Evolutionary conservation across 2,329 filamentous ascomycete genomes (phyloP), one percentile per base, ranked within the genome.

Genomic region (Capronia epimyces): DNA sequence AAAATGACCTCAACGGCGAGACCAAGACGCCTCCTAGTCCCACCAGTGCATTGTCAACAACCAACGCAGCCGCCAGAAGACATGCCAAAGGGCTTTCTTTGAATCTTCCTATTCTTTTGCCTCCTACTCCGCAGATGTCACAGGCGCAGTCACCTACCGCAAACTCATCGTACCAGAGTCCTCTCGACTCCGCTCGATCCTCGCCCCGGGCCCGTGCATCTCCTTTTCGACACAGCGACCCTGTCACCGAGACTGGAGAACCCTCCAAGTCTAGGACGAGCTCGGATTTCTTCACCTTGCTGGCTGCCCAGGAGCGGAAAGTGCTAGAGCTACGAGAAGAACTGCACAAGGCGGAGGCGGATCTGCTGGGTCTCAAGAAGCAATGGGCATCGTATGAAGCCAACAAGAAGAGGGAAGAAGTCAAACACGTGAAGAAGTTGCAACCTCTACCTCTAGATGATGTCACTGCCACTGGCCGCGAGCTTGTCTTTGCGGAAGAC

Each of bases 291-390:
- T 83, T 98, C 59, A 90, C 89, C 55, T 86, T 90, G 50, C 86
- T 98, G 62, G 93, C 93, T 39, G 84, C 88, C 12, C 90, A 97
- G 70, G 93, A 98, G 71, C 80, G 93, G 50, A 83, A 82, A 59
- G 91, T 98, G 1, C 72, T 98, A 50, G 93, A 97, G 69, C 74
- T 98, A 46, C 86, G 84, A 53, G 93, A 98, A 67, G 91, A 97
- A 68, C 75, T 98, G n/a, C 73, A 75, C 20, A 84, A 83, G 53
- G 91, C 93, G 4, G 91, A 98, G 66, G 71, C 74, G 10, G 86
- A 95, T 41, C 74, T 98, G 34, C 74, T 75, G 41, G 79, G 74
- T 36, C 74, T 98, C 55, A 97, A 96, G 74, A 84, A 80, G 63
- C 85, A 89, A 67, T 97, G 88, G 84, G 80, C 87, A 1, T 71